phyloP scores from a whole-genome alignment of 1,139 yeast genomes.

The Wickerhamomyces sp. region DNA sequence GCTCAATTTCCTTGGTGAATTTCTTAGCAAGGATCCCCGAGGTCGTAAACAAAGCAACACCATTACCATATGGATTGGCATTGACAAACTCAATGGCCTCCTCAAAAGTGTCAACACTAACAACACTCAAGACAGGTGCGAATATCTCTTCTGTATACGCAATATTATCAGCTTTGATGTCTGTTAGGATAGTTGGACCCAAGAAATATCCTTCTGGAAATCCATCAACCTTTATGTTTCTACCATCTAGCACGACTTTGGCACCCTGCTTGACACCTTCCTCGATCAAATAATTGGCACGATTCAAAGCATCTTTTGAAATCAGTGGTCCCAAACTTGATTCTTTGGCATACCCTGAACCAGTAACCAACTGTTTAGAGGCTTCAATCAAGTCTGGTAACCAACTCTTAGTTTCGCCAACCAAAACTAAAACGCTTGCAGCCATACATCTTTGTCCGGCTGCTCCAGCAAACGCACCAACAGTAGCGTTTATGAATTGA shows the following conservation, averaged over 20 bases:
- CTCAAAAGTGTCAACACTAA: slow-evolving; percentile 62
- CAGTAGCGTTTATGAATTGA: slow-evolving; percentile 62
- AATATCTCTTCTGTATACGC: slow-evolving; percentile 74
- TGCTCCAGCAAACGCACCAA: slow-evolving; percentile 81
- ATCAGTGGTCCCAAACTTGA: slow-evolving; percentile 74
- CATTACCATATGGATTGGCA: slow-evolving; percentile 67
- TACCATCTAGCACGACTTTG: slow-evolving; percentile 58
- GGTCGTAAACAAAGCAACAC: slow-evolving; percentile 65
- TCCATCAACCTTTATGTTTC: slow-evolving; percentile 45
- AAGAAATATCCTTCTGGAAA: slow-evolving; percentile 68
- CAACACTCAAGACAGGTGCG: slow-evolving; percentile 68
- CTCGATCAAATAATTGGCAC: slow-evolving; percentile 51
- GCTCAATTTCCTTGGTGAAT: slow-evolving; percentile 65
- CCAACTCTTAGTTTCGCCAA: slow-evolving; percentile 67
- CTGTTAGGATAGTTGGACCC: slow-evolving; percentile 66
- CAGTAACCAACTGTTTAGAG: slow-evolving; percentile 54
- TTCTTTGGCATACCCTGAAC: slow-evolving; percentile 59
- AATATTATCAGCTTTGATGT: slow-evolving; percentile 63
- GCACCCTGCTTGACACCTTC: slow-evolving; percentile 56
- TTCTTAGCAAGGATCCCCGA: slow-evolving; percentile 68
- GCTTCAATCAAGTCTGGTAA: slow-evolving; percentile 53
- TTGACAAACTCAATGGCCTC: slow-evolving; percentile 68
- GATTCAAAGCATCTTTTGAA: slow-evolving; percentile 50
- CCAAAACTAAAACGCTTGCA: slow-evolving; percentile 69
- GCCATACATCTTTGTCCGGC: slow-evolving; percentile 90